Percentiles rank a stretch among this genome's conserved stretches.
Conservation (phyloP, 2,329 filamentous ascomycete genomes). For the Fusarium agapanthi region DNA sequence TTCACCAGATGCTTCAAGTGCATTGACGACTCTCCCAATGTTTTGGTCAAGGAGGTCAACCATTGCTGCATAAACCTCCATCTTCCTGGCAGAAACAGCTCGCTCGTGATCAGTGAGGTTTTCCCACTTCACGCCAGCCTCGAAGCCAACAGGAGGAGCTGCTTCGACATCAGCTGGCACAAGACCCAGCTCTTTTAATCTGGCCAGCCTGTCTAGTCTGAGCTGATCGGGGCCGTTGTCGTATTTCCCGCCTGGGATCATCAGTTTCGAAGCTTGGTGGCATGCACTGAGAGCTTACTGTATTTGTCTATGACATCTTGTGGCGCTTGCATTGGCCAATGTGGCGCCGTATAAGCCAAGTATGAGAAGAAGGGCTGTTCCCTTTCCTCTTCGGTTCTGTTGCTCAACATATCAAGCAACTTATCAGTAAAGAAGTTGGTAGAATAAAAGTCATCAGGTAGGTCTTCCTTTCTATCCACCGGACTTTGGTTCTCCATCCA, state of each 20-base stretch:
- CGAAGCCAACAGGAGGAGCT: conserved; percentile 42
- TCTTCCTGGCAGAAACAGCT: conserved; percentile 32
- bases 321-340: conserved; percentile 15
- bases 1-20: conserved; percentile 57
- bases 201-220: conserved; percentile 43
- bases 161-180: conserved; percentile 32
- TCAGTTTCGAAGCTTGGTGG: neutral
- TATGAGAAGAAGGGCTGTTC: conserved; percentile 10
- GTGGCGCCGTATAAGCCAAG: conserved; percentile 1
- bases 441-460: conserved; percentile 62
- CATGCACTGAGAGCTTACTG: neutral
- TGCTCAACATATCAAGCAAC: conserved; percentile 57
- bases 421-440: conserved; percentile 61
- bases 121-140: conserved; percentile 33
- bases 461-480: conserved; percentile 48
- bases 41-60: conserved; percentile 64
- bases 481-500: conserved; percentile 53
- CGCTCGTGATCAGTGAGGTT: conserved; percentile 14
- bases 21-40: conserved; percentile 61
- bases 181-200: neutral
- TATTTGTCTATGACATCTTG: conserved; percentile 6
- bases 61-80: conserved; percentile 64
- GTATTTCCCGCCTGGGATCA: neutral
- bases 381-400: conserved; percentile 46
- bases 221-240: conserved; percentile 57